Evolutionary conservation across 2,329 filamentous ascomycete genomes (phyloP).

Genomic region (Byssochlamys sp.): DNA sequence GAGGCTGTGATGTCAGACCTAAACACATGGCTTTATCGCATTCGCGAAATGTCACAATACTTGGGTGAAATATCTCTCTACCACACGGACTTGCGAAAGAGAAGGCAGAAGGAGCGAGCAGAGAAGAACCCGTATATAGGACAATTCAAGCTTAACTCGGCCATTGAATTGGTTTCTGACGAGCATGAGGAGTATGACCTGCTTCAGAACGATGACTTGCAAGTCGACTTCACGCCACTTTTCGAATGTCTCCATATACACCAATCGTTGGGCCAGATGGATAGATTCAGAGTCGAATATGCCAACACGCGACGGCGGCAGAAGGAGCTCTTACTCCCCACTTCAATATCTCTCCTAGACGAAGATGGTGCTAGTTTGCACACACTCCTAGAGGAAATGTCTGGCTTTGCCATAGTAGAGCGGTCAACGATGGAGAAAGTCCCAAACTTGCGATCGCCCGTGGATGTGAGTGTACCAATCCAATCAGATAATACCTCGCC

Average conservation of each 20-base stretch:
- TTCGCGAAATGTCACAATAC: constrained; percentile 91
- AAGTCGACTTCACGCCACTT: constrained; percentile 86
- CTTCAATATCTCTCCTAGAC: constrained; percentile 63
- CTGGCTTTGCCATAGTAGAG: constrained; percentile 93
- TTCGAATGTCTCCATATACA: constrained; percentile 96
- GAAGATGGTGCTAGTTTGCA: constrained; percentile 82
- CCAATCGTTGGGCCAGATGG: constrained; percentile 81
- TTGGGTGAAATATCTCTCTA: constrained; percentile 94
- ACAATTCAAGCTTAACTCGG: constrained; percentile 86
- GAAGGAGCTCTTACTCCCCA: constrained; percentile 78
- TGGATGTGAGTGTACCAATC: constrained; percentile 55
- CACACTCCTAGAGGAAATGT: constrained; percentile 82
- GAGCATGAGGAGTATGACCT: constrained; percentile 94
- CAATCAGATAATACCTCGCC: not conserved
- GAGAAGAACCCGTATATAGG: constrained; percentile 65
- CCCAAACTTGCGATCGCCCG: constrained; percentile 67
- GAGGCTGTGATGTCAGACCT: constrained; percentile 95
- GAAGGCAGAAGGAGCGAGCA: constrained; percentile 70
- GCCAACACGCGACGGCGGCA: constrained; percentile 81
- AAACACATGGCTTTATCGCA: constrained; percentile 91
- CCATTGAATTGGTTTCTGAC: constrained; percentile 89
- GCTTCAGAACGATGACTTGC: constrained; percentile 85
- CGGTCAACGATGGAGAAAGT: constrained; percentile 82
- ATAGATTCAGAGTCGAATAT: constrained; percentile 84
- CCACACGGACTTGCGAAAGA: constrained; percentile 78